Percentiles rank a stretch among this genome's conserved stretches.
Evolutionary conservation across 768 basidiomycete genomes (phyloP).

Genomic region (Tulasnella sp.): DNA sequence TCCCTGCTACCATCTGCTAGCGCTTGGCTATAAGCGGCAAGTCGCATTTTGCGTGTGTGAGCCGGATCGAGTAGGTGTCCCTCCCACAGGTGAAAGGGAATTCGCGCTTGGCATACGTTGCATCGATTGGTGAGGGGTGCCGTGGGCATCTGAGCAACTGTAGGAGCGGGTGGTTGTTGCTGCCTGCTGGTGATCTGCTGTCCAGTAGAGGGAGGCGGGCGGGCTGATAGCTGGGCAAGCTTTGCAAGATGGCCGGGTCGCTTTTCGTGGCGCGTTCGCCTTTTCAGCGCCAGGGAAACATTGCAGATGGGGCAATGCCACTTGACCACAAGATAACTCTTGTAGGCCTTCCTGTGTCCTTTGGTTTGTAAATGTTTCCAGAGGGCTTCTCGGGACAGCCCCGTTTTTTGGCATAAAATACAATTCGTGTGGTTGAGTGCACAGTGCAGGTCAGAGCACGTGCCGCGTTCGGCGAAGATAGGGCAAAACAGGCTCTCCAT

Average conservation of each 20-base stretch:
- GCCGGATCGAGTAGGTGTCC: neutral
- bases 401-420: neutral
- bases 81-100: neutral
- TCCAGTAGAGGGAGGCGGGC: neutral
- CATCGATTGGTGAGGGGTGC: neutral
- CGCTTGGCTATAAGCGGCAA: neutral
- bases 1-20: slow-evolving; percentile 14
- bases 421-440: neutral
- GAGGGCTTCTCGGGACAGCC: neutral
- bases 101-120: neutral
- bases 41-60: neutral
- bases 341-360: neutral
- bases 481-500: neutral
- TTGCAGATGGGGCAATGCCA: neutral
- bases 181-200: neutral
- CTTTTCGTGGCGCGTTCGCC: neutral
- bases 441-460: neutral
- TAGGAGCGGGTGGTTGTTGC: neutral
- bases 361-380: neutral
- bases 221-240: neutral
- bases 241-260: neutral
- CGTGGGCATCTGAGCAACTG: neutral
- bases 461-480: neutral
- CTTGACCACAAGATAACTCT: neutral
- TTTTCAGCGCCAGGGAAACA: neutral